Percentiles rank a stretch among this genome's conserved stretches.
Evolutionary conservation across 169 alveolate species (phyloP).

Genomic region (Plasmodium fragile): DNA sequence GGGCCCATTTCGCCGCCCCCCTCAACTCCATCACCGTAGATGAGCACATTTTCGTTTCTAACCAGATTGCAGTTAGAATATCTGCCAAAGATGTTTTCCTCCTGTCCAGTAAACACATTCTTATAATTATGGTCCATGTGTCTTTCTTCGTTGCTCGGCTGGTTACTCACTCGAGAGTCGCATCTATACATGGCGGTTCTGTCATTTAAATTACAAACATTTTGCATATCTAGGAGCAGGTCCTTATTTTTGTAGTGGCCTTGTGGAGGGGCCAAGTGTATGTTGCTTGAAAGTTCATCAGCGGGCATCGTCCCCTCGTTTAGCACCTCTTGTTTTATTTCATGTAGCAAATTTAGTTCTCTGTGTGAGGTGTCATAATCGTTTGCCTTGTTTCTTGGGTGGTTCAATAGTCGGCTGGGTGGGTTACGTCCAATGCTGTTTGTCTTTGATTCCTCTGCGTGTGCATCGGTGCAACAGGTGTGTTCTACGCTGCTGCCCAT

Average conservation of each 20-base stretch:
- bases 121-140: background rate
- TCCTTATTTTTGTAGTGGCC: background rate
- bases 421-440: background rate
- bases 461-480: background rate
- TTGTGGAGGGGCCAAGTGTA: background rate
- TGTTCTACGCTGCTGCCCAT: background rate
- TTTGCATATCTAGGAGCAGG: background rate
- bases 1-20: background rate
- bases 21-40: background rate
- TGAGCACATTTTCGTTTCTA: background rate
- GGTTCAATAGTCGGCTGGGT: background rate
- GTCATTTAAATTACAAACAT: background rate
- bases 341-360: background rate
- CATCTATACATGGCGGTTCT: background rate
- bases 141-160: background rate
- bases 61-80: background rate
- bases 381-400: background rate
- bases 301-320: background rate
- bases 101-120: background rate
- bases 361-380: background rate
- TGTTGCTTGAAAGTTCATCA: background rate
- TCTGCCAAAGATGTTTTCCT: background rate
- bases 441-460: background rate
- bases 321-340: background rate
- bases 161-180: background rate